Evolutionary conservation across 805 yeast species (phyloP).

Genomic region (Kodamaea jinghongensis): DNA sequence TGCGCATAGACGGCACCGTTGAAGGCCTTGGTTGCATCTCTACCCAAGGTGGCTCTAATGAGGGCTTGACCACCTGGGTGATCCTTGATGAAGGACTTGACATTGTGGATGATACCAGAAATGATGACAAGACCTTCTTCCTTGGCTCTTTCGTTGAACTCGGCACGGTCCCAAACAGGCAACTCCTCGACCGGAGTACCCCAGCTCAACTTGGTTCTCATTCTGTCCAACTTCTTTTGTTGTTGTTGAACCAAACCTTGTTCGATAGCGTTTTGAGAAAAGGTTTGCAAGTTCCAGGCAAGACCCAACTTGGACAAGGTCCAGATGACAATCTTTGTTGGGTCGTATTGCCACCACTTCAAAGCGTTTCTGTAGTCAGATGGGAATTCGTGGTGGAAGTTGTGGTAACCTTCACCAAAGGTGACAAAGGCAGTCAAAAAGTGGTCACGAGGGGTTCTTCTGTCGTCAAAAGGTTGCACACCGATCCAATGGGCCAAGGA

Average conservation of each 20-base stretch:
- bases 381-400: conserved; percentile 90
- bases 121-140: conserved; percentile 64
- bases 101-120: conserved; percentile 78
- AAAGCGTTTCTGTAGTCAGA: conserved; percentile 85
- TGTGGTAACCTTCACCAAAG: conserved; percentile 87
- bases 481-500: conserved; percentile 88
- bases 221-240: conserved; percentile 70
- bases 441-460: conserved; percentile 85
- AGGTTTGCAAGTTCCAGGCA: conserved; percentile 70
- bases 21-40: conserved; percentile 81
- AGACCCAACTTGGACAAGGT: conserved; percentile 61
- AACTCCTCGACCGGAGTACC: conserved; percentile 64
- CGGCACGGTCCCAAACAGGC: conserved; percentile 72
- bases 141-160: conserved; percentile 52
- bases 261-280: conserved; percentile 76
- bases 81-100: conserved; percentile 61
- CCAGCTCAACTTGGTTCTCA: conserved; percentile 67
- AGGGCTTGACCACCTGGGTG: conserved; percentile 86
- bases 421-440: conserved; percentile 77
- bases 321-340: conserved; percentile 68
- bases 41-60: conserved; percentile 67
- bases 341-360: conserved; percentile 86
- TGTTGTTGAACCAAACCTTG: conserved; percentile 82
- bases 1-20: conserved; percentile 85
- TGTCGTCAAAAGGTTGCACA: conserved; percentile 80